Conservation (phyloP, 2,329 filamentous ascomycete genomes). For the Anthostomella pinea region DNA sequence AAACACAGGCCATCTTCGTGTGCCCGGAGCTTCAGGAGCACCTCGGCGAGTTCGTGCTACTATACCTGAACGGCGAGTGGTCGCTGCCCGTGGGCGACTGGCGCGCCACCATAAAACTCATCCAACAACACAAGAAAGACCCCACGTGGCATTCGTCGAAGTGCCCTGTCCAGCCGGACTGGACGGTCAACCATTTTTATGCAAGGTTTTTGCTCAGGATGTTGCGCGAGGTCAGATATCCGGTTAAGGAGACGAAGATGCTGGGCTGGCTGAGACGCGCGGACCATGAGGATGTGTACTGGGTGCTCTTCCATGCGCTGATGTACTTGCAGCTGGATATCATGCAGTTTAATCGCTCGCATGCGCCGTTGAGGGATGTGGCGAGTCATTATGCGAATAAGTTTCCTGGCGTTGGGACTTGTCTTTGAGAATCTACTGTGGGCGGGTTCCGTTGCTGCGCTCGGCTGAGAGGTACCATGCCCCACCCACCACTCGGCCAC, state of each 20-base stretch:
- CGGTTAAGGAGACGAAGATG: constrained; percentile 2
- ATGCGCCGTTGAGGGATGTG: constrained; percentile 1
- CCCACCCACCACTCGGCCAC: too few relatives aligned
- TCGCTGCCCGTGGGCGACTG: constrained; percentile 16
- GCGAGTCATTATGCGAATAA: constrained; percentile 3
- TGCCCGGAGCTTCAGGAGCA: constrained; percentile 12
- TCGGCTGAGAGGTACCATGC: too few relatives aligned
- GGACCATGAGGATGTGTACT: constrained; percentile 14
- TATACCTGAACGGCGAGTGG: constrained; percentile 14
- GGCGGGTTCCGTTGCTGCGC: too few relatives aligned
- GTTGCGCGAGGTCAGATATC: constrained; percentile 1
- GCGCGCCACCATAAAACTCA: constrained; percentile 8
- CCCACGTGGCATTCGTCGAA: background rate
- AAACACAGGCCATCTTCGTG: constrained; percentile 20
- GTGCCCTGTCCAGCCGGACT: background rate
- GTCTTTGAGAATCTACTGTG: too few relatives aligned
- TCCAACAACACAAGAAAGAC: constrained; percentile 4
- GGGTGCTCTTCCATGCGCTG: constrained; percentile 25
- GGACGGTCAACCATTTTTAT: constrained; percentile 20
- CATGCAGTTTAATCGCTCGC: constrained; percentile 15
- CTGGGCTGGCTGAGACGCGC: constrained; percentile 20
- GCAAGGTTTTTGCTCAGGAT: constrained; percentile 18
- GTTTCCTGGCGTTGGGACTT: background rate
- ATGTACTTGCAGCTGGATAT: constrained; percentile 25
- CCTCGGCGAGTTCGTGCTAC: constrained; percentile 16